Evolutionary conservation across 306 rosid species (phyloP), one percentile per base, ranked within the genome.

Genomic region (Fragaria nilgerrensis): DNA sequence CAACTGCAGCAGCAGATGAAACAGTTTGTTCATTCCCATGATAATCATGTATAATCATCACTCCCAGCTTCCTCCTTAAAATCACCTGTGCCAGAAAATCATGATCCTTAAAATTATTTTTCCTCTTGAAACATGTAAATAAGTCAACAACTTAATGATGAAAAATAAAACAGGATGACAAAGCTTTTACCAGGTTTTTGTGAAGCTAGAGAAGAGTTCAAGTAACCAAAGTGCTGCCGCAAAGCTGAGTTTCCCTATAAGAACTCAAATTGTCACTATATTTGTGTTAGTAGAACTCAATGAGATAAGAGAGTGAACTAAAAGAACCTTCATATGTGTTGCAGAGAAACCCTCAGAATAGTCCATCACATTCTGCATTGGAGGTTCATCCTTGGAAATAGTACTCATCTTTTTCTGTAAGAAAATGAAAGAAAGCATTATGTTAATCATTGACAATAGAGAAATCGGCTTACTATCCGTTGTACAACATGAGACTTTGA

Each of bases 281-380:
- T 39, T 56, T 45, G 27, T 56, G 53, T 15, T n/a, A 39, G 7
- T 11, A 34, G 47, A 47, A 58, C 27, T 32, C n/a, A 29, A 77
- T 52, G 36, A 70, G 20, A 7, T 1, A 5, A 7, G 7, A 13
- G 56, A 69, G 68, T 44, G 10, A 65, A 70, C 41, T 52, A 47
- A 71, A 79, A 10, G 19, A 68, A 90, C 97, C 91, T 88, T 82
- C 72, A 70, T 79, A 75, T 85, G 86, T 75, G 93, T 83, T 41
- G 96, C 89, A 72, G 93, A 90, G 81, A 80, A 87, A 72, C 87
- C 85, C 72, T 86, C 84, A 72, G 95, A 90, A 77, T 79, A 84
- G 69, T 80, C 80, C 69, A 80, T 17, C 67, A 82, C 88, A 75
- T 84, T 87, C 71, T 81, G 84, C 89, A 62, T 80, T 67, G 75